Evolutionary conservation across 768 basidiomycete genomes (phyloP), one percentile per base, ranked within the genome.

Genomic region (Calocybe cyanea): DNA sequence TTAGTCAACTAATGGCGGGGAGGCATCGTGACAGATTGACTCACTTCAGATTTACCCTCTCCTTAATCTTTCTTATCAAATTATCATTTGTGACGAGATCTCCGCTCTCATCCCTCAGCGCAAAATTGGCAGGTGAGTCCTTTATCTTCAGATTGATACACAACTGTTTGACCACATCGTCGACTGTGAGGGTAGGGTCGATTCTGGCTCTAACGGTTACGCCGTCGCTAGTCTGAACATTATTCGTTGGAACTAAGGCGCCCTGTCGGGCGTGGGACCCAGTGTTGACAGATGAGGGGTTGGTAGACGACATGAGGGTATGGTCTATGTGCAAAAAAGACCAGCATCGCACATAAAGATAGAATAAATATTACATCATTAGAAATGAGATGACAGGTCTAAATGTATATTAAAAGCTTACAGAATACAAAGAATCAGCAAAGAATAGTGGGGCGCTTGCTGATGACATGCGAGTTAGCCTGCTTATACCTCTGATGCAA

Each of bases 71-170:
- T 67, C 78, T 82, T 59, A 81, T 75, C 57, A 96, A 61, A 59
- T 93, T 94, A 52, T 92, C 89, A 56, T 87, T 86, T 20, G 90
- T 93, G 14, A 96, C 84, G 38, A 94, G 65, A 53, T 88, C 88
- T 49, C 87, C 87, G 13, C 74, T 78, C 54, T 90, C 87, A 60
- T 93, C 90, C 55, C 92, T 75, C 48, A 95, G 63, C 1, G 90
- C 86, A 59, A 80, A 92, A 51, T 86, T 68, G 1, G 76, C 73
- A 1, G 87, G 76, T 0, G 85, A 75, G 31, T 88, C 88, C 47
- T 79, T 80, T 47, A 92, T 81, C 63, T 85, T 83, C 53, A 95
- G 70, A 64, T 83, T 92, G 53, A 83, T 66, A 56, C 89, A 91
- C 8, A 92, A 76, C 62, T 91, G 88, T 45, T 79, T 81, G 41